Percentiles rank a stretch among this genome's conserved stretches.
Conservation (phyloP, 345 rosid genomes). For the Gossypium anomalum region DNA sequence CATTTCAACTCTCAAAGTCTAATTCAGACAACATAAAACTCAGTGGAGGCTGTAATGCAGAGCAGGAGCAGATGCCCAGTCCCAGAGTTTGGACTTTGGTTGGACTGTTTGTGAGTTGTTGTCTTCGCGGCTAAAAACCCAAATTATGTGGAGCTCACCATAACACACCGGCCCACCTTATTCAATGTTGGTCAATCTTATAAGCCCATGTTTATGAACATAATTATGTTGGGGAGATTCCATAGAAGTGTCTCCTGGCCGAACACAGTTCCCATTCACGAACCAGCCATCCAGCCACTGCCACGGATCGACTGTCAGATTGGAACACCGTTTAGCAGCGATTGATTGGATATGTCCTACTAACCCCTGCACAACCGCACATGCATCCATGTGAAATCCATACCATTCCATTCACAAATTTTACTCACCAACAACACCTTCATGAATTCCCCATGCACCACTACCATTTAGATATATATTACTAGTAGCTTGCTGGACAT, state of each 20-base stretch:
- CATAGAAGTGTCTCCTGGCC: background rate
- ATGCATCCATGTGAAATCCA: conserved; percentile 11
- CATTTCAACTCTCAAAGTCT: no score
- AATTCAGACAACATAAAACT: no score
- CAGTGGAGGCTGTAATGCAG: no score
- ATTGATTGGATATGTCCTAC: conserved; percentile 7
- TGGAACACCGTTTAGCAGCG: conserved; percentile 9
- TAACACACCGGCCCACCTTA: no score
- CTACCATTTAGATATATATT: background rate
- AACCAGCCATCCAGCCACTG: background rate
- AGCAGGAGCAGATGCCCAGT: no score
- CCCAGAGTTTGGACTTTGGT: no score
- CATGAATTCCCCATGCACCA: background rate
- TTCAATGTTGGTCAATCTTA: no score
- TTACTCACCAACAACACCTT: background rate
- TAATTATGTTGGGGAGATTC: background rate
- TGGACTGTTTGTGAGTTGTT: no score
- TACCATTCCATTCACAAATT: background rate
- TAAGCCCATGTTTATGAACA: background rate
- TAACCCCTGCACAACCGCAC: background rate
- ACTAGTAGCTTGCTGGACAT: background rate
- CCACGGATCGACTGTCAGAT: background rate
- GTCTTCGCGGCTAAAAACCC: no score
- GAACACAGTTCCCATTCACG: background rate
- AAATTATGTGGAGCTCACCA: no score